These are phyloP conservation scores for Fusarium falciforme DNA, from an alignment of 2,329 filamentous ascomycete genomes.

Conservation along the genomic window DNA sequence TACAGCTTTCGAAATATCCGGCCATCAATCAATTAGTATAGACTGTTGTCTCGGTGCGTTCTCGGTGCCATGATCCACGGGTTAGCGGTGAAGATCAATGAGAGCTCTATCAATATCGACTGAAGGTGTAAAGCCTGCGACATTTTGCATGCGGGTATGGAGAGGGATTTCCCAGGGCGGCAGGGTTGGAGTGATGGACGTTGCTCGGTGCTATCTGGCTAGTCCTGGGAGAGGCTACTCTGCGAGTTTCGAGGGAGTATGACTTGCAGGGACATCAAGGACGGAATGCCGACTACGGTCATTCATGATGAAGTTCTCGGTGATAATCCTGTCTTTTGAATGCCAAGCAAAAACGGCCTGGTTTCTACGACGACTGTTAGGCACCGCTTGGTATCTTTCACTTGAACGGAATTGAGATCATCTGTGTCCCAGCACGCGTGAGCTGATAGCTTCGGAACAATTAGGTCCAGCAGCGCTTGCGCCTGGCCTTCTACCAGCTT, in stretches of 20 bases:
- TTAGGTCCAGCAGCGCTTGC: background rate
- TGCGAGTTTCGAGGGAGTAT: background rate
- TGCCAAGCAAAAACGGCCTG: background rate
- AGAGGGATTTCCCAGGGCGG: background rate
- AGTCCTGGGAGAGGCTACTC: background rate
- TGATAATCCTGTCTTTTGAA: background rate
- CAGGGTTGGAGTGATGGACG: background rate
- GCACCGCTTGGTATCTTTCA: background rate
- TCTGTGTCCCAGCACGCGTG: background rate
- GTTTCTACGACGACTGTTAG: background rate
- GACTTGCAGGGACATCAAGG: background rate
- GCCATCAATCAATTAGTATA: background rate
- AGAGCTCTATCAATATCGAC: background rate
- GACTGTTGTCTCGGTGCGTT: slow-evolving; percentile 23
- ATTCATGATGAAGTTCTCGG: background rate
- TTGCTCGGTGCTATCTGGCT: background rate
- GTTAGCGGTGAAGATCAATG: background rate
- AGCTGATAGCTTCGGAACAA: background rate
- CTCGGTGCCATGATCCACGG: slow-evolving; percentile 11
- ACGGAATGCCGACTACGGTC: background rate
- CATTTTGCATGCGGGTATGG: background rate
- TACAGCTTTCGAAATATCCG: background rate
- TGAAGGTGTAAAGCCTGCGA: background rate
- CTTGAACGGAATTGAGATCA: background rate
- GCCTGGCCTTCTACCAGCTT: background rate